Base-by-base conservation (phyloP, 495 filamentous ascomycete genomes). In the Poronia punctata region DNA sequence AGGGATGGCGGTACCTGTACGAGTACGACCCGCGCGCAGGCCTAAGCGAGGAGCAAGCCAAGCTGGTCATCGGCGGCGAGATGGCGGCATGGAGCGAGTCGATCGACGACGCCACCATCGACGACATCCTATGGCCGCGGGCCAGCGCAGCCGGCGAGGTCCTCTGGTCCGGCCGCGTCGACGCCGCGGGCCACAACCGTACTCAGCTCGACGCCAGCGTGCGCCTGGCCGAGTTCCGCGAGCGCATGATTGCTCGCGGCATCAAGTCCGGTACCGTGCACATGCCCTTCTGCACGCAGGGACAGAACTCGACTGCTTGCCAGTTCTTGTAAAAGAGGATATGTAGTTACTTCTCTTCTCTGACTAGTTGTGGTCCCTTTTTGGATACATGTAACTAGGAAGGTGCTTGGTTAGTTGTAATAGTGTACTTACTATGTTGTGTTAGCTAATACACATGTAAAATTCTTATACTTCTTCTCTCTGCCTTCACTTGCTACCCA, bases 1-100 rank as follows among this genome's bases (percentile, higher is more conserved):
- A 92, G 62, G 78, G 69, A 60, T 92, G 86, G 86, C 70, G 76
- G n/a, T 63, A 80, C 35, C 72, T 88, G 43, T 90, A 92, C 68
- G 72, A 77, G 26, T 80, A 86, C 59, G 79, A 88, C 50, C 86
- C 86, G 3, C 64, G 74, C 9, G 66, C 53, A n/a, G 69, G 68
- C 38, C 62, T 92, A 9, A 70, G 81, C 0, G 58, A 52, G 0
- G 69, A 76, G 8, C 47, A 73, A 30, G 67, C 71, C 0, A 65
- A 79, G 46, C 68, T 86, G 5, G 82, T 92, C 4, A 52, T 89
- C 3, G 86, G 86, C 18, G 86, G 84, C 7, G 86, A 90, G 53
- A 75, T 80, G 12, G 79, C 80, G 45, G 74, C 84, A 18, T 92
- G 86, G 86, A 74, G 68, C 48, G 86, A 92, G 63, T 76, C 83